These are phyloP conservation scores for Penicillium sp. DNA, from an alignment of 2,329 filamentous ascomycete genomes.

Conservation along the genomic window DNA sequence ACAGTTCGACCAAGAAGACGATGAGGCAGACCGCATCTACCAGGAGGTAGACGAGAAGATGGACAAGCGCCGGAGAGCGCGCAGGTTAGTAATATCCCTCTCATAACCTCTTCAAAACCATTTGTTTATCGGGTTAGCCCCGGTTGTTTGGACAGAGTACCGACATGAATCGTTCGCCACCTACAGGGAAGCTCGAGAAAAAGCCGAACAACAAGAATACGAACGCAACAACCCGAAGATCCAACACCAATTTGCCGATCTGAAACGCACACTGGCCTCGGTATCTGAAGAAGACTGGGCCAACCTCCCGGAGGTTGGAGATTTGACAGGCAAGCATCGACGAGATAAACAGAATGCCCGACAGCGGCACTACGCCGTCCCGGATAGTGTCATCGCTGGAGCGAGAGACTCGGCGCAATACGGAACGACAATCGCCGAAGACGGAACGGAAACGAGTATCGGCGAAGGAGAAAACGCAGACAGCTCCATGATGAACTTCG, in stretches of 20 bases:
- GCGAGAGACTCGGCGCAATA: conserved; percentile 78
- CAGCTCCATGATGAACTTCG: conserved; percentile 96
- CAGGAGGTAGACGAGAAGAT: conserved; percentile 95
- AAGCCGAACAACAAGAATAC: conserved; percentile 88
- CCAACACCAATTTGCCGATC: conserved; percentile 92
- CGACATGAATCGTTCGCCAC: conserved; percentile 61
- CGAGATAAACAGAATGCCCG: conserved; percentile 77
- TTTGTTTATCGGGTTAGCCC: conserved; percentile 64
- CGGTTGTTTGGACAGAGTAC: conserved; percentile 69
- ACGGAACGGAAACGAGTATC: conserved; percentile 57
- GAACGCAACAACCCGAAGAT: conserved; percentile 98
- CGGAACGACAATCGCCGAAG: conserved; percentile 83
- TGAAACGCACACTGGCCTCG: conserved; percentile 83
- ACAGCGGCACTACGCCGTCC: conserved; percentile 90
- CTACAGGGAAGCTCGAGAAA: conserved; percentile 88
- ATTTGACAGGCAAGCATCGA: conserved; percentile 91
- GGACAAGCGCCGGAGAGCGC: conserved; percentile 79
- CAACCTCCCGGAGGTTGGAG: conserved; percentile 89
- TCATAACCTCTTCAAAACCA: conserved; percentile 37
- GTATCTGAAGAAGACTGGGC: conserved; percentile 97
- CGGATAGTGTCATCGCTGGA: conserved; percentile 88
- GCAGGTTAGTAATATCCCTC: conserved; percentile 67
- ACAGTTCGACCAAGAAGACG: conserved; percentile 94
- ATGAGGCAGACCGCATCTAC: conserved; percentile 96
- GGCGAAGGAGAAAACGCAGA: conserved; percentile 55